Evolutionary conservation across 2,329 filamentous ascomycete genomes (phyloP).

Genomic region (Ascocoryne sarcoides): DNA sequence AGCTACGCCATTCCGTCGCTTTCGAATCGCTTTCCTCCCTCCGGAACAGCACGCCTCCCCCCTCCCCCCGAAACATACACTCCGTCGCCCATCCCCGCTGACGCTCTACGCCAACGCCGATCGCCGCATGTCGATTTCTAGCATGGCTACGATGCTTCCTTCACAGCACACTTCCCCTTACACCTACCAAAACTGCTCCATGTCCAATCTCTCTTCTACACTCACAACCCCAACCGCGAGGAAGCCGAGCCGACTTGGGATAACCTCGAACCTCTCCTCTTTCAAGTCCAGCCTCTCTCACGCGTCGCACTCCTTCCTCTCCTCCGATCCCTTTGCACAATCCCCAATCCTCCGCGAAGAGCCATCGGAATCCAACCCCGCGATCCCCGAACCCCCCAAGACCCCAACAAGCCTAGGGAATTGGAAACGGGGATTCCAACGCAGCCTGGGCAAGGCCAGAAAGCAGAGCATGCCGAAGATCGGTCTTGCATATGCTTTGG

Average conservation of each 20-base stretch:
- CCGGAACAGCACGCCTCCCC: constrained; percentile 4
- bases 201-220: constrained; percentile 4
- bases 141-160: constrained; percentile 9
- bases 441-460: constrained; percentile 14
- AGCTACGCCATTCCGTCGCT: constrained; percentile 6
- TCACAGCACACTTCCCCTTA: constrained; percentile 2
- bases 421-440: constrained; percentile 15
- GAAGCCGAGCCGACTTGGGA: constrained; percentile 7
- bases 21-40: constrained; percentile 3
- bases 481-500: constrained; percentile 9
- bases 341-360: constrained; percentile 3
- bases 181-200: constrained; percentile 2
- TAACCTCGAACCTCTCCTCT: constrained; percentile 12
- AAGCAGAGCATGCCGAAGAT: constrained; percentile 19
- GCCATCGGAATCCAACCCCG: neutral
- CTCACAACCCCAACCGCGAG: neutral
- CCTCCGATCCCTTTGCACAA: constrained; percentile 21
- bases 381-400: constrained; percentile 13
- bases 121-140: constrained; percentile 16
- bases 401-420: constrained; percentile 13
- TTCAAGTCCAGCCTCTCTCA: constrained; percentile 8
- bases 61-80: constrained; percentile 4
- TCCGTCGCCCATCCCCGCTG: constrained; percentile 15
- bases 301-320: constrained; percentile 19
- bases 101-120: constrained; percentile 12